These are phyloP conservation scores for Colletotrichum lindemuthianum DNA, from an alignment of 2,329 filamentous ascomycete species.

Conservation along the genomic window DNA sequence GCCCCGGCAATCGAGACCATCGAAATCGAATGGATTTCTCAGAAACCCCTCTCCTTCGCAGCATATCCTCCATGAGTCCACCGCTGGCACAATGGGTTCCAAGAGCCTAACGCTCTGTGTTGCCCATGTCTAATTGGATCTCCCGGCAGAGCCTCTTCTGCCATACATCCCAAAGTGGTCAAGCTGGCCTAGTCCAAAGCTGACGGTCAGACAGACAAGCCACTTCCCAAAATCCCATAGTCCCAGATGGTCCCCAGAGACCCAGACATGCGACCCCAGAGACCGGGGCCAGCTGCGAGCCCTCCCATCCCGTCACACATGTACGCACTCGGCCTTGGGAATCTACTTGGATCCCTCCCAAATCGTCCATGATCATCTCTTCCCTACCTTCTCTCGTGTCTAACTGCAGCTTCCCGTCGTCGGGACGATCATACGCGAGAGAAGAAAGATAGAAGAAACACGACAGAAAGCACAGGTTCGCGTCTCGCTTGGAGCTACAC, in stretches of 20 bases:
- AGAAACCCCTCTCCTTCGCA: slow-evolving; percentile 5
- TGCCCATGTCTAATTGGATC: slow-evolving; percentile 14
- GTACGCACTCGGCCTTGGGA: slow-evolving; percentile 4
- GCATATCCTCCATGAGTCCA: background rate
- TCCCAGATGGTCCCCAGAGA: slow-evolving; percentile 9
- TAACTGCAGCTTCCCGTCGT: slow-evolving; percentile 22
- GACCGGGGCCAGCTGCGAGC: slow-evolving; percentile 7
- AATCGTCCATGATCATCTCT: slow-evolving; percentile 27
- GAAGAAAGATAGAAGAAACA: slow-evolving; percentile 1
- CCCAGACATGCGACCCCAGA: slow-evolving; percentile 19
- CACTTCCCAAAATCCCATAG: slow-evolving; percentile 30
- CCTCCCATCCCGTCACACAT: slow-evolving; percentile 28
- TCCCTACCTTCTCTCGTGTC: slow-evolving; percentile 1
- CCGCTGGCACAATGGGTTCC: slow-evolving; percentile 7
- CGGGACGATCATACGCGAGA: slow-evolving; percentile 29
- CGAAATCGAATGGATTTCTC: slow-evolving; percentile 9
- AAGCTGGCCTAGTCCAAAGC: slow-evolving; percentile 9
- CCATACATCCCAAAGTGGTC: background rate
- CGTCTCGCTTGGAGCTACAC: background rate
- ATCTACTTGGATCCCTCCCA: slow-evolving; percentile 23
- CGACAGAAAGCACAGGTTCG: slow-evolving; percentile 2
- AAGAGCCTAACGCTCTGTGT: background rate
- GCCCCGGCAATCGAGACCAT: slow-evolving; percentile 18
- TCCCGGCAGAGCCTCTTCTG: slow-evolving; percentile 20
- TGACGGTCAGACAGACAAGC: slow-evolving; percentile 32